These are phyloP conservation scores for Aegle marmelos DNA, from an alignment of 345 rosid genomes.

Conservation along the genomic window DNA sequence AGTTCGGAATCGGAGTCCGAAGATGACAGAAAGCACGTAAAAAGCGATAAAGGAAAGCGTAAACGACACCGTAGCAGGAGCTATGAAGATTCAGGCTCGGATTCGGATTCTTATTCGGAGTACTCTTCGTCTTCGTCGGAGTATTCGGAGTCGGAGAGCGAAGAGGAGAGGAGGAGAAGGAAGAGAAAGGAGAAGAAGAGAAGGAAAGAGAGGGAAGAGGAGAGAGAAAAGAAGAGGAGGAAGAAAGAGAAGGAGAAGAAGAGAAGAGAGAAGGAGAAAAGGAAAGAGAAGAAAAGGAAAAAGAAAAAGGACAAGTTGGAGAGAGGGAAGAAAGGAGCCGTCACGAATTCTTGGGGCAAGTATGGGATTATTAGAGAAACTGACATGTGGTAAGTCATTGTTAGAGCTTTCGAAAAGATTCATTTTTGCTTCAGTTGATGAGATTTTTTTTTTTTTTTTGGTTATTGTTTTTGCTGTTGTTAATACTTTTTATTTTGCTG, in stretches of 20 bases:
- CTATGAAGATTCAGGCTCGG: constrained; percentile 36
- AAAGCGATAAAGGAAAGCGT: constrained; percentile 30
- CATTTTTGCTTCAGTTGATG: neutral
- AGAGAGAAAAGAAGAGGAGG: constrained; percentile 26
- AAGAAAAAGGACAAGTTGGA: constrained; percentile 48
- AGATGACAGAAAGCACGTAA: constrained; percentile 30
- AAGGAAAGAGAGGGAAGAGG: constrained; percentile 16
- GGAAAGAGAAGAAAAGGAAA: constrained; percentile 31
- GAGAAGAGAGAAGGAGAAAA: constrained; percentile 21
- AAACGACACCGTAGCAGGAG: constrained; percentile 30
- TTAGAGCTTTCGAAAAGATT: neutral
- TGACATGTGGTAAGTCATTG: constrained; percentile 76
- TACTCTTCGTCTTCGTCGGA: constrained; percentile 36
- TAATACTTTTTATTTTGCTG: neutral
- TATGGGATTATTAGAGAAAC: constrained; percentile 90
- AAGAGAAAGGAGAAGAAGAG: constrained; percentile 16
- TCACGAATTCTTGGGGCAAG: constrained; percentile 92
- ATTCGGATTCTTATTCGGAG: constrained; percentile 32
- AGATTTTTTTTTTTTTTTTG: neutral
- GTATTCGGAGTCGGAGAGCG: constrained; percentile 40
- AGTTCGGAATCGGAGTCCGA: constrained; percentile 22
- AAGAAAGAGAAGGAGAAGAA: constrained; percentile 13
- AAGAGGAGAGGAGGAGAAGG: constrained; percentile 37
- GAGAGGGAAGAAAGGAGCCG: constrained; percentile 75
- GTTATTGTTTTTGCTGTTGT: neutral